Conservation (phyloP, 345 rosid genomes). For the Populus euphratica region DNA sequence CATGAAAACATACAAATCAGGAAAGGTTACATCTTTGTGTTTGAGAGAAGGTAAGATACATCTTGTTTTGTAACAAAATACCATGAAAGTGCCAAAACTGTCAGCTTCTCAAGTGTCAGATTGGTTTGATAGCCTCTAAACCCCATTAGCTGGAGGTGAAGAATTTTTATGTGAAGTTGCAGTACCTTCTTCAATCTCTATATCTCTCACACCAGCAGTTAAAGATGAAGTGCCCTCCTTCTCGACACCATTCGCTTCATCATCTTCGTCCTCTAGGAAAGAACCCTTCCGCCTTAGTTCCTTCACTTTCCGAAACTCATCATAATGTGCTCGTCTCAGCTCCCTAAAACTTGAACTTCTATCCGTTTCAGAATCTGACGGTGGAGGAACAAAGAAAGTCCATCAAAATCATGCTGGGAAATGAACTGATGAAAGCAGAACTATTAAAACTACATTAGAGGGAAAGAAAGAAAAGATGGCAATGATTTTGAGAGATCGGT, state of each 20-base stretch:
- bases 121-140: conserved; percentile 1
- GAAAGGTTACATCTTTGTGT: neutral
- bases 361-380: conserved; percentile 41
- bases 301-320: conserved; percentile 78
- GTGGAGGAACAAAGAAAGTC: neutral
- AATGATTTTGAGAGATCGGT: no score
- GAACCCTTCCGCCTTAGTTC: conserved; percentile 72
- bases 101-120: neutral
- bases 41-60: neutral
- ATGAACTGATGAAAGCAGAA: neutral
- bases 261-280: conserved; percentile 62
- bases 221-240: conserved; percentile 36
- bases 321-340: conserved; percentile 79
- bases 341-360: conserved; percentile 57
- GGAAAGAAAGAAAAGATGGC: neutral
- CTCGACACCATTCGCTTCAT: conserved; percentile 25
- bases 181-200: conserved; percentile 40
- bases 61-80: conserved; percentile 2
- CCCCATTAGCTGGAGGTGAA: conserved; percentile 34
- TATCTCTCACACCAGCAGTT: conserved; percentile 39
- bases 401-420: conserved; percentile 3
- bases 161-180: conserved; percentile 23
- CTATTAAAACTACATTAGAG: neutral
- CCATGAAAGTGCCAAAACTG: conserved; percentile 2
- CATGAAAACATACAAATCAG: neutral